A percentile compares a stretch with the other conserved stretches of the same genome.
These are phyloP conservation scores for Lipomyces oligophaga DNA, from an alignment of 805 yeast species.

Conservation along the genomic window DNA sequence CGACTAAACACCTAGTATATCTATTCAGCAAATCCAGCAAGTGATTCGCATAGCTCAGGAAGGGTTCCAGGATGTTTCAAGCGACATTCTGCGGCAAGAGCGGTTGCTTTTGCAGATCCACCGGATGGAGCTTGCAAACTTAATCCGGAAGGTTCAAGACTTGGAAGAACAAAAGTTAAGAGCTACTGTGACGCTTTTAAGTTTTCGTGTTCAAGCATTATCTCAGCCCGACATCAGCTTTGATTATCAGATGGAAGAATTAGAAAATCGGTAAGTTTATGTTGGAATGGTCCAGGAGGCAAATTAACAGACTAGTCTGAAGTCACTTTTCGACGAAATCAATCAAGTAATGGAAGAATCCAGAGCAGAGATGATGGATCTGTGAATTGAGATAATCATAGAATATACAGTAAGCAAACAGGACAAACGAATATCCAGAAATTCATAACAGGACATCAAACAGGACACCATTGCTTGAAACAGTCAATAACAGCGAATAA, in stretches of 20 bases:
- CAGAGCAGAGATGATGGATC: conserved; percentile 24
- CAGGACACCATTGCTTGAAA: neutral
- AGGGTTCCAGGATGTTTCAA: conserved; percentile 27
- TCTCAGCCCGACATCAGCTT: conserved; percentile 10
- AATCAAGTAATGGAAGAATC: conserved; percentile 26
- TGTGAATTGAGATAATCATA: neutral
- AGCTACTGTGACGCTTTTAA: conserved; percentile 9
- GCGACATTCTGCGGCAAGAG: conserved; percentile 20
- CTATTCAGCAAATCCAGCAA: conserved; percentile 18
- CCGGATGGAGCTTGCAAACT: conserved; percentile 3
- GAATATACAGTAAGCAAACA: neutral
- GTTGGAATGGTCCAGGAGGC: neutral
- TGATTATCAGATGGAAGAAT: conserved; percentile 16
- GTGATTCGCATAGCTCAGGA: conserved; percentile 27
- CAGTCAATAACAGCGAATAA: neutral
- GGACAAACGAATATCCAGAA: neutral
- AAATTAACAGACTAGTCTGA: conserved; percentile 7
- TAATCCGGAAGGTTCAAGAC: conserved; percentile 21
- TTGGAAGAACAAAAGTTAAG: conserved; percentile 22
- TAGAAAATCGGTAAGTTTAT: conserved; percentile 1
- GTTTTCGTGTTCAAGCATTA: conserved; percentile 9
- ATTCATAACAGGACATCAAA: neutral
- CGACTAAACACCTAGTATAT: conserved; percentile 10
- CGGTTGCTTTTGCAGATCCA: conserved; percentile 3
- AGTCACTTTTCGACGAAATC: conserved; percentile 10